phyloP scores from a whole-genome alignment of 805 yeast species.

The Monosporozyma unispora region DNA sequence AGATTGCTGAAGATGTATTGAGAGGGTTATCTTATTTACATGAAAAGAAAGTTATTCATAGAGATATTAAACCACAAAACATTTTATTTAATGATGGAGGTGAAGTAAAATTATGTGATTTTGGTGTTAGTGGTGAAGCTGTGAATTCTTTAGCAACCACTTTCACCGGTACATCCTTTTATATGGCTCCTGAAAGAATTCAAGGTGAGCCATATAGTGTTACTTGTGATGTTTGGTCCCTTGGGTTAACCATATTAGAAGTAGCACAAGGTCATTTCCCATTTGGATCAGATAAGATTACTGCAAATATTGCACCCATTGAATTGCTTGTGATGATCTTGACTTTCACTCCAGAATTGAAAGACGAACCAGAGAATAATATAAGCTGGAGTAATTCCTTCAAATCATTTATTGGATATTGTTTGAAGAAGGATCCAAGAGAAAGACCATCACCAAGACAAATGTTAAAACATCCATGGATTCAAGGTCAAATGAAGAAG shows the following conservation, averaged over 20 bases:
- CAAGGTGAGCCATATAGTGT: constrained; percentile 94
- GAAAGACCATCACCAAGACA: constrained; percentile 89
- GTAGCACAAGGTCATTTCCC: constrained; percentile 93
- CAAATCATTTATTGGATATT: constrained; percentile 70
- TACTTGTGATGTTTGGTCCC: constrained; percentile 93
- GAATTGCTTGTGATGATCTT: constrained; percentile 76
- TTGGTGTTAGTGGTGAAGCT: constrained; percentile 96
- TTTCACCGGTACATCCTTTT: constrained; percentile 93
- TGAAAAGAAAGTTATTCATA: constrained; percentile 78
- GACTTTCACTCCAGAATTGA: constrained; percentile 69
- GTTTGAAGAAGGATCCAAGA: constrained; percentile 69
- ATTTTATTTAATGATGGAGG: constrained; percentile 70
- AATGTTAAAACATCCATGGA: constrained; percentile 92
- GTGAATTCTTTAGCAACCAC: constrained; percentile 93
- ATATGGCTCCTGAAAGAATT: constrained; percentile 98
- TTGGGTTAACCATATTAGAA: constrained; percentile 85
- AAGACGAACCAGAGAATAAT: constrained; percentile 66
- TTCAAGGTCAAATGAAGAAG: constrained; percentile 62
- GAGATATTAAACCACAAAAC: constrained; percentile 95
- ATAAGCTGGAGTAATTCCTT: constrained; percentile 78
- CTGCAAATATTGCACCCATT: constrained; percentile 62
- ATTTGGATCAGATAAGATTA: constrained; percentile 40
- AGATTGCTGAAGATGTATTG: constrained; percentile 78
- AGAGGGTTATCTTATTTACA: constrained; percentile 82
- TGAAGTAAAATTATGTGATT: constrained; percentile 87